Conservation (phyloP, 768 basidiomycete genomes). For the Dendrothele bispora region DNA sequence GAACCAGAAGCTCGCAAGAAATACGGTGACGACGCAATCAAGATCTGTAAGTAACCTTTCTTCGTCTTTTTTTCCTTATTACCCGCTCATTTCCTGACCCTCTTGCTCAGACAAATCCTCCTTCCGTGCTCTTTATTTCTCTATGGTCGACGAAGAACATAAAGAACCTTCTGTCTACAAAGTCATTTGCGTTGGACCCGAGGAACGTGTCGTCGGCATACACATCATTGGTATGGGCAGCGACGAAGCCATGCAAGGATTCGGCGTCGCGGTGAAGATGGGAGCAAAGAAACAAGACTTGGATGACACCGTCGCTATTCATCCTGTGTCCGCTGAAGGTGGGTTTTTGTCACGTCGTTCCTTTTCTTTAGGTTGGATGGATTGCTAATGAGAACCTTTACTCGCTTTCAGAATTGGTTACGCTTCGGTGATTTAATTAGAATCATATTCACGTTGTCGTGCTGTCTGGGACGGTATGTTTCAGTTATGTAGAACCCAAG, state of each 20-base stretch:
- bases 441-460: too few relatives aligned
- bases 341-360: constrained; percentile 19
- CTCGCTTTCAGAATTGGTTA: constrained; percentile 51
- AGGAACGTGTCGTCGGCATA: constrained; percentile 95
- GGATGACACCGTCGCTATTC: constrained; percentile 89
- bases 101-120: constrained; percentile 63
- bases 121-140: constrained; percentile 88
- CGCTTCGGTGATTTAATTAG: constrained; percentile 46
- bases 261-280: constrained; percentile 98
- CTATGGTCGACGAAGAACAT: constrained; percentile 85
- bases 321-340: constrained; percentile 87
- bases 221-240: constrained; percentile 91
- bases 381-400: constrained; percentile 15
- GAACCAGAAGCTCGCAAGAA: constrained; percentile 87
- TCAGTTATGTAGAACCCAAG: too few relatives aligned
- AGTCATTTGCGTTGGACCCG: constrained; percentile 80
- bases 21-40: constrained; percentile 84
- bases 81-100: constrained; percentile 1
- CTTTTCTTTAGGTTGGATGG: constrained; percentile 1
- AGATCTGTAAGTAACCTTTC: constrained; percentile 75
- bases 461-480: too few relatives aligned
- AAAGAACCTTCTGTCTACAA: constrained; percentile 97
- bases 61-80: constrained; percentile 4
- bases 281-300: constrained; percentile 82
- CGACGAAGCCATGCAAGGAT: constrained; percentile 95